Evolutionary conservation across 2,329 filamentous ascomycete genomes (phyloP).

Genomic region (Arthrobotrys conoides): DNA sequence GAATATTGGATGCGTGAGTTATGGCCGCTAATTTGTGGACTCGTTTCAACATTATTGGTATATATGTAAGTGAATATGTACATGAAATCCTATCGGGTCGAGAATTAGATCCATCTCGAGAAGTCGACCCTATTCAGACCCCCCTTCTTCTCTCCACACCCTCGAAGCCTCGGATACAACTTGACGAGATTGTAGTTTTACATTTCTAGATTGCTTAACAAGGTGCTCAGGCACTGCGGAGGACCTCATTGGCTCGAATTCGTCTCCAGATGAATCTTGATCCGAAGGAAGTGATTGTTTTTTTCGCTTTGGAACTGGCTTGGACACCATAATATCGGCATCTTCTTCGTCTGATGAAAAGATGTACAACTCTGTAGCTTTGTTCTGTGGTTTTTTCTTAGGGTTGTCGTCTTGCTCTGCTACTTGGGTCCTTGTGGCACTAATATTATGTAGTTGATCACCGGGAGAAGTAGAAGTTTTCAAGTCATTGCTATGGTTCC

Average conservation of each 20-base stretch:
- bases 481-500: background rate
- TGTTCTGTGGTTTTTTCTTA: background rate
- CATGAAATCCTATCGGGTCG: background rate
- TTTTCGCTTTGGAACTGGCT: background rate
- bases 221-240: slow-evolving; percentile 35
- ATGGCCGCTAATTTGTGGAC: background rate
- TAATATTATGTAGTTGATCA: background rate
- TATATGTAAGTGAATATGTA: background rate
- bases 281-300: background rate
- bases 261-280: slow-evolving; percentile 32
- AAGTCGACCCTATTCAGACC: background rate
- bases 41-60: background rate
- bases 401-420: background rate
- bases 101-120: background rate
- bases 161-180: slow-evolving; percentile 43
- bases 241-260: slow-evolving; percentile 46
- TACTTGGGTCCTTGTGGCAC: background rate
- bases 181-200: slow-evolving; percentile 8
- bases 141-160: slow-evolving; percentile 37
- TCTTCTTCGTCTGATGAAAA: slow-evolving; percentile 39
- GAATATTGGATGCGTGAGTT: background rate
- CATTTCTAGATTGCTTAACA: slow-evolving; percentile 20
- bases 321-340: background rate
- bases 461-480: background rate
- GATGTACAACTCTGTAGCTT: background rate